Evolutionary conservation across 495 filamentous ascomycete species (phyloP), one percentile per base, ranked within the genome.

Genomic region (Penicillium pulvis): DNA sequence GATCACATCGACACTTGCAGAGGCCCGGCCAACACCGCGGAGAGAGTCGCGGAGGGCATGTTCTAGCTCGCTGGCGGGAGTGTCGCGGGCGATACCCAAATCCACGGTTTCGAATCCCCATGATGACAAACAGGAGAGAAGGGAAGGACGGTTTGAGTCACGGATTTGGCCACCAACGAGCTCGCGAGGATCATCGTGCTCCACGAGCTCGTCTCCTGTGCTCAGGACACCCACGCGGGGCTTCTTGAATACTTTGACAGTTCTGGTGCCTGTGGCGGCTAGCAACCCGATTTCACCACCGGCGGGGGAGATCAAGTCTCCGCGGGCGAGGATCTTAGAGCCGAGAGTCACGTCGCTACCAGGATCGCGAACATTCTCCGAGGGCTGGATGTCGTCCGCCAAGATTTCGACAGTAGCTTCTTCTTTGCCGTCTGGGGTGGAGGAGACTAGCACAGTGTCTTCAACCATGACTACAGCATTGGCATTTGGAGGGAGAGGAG

Each of bases 401-500:
- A 94, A 73, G 28, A 98, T 93, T 67, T 96, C 90, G 10, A 98
- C 82, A 24, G 89, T 87, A 17, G 85, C 86, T 72, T 98, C 94
- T 72, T 98, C 94, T 56, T 82, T 79, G 4, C 87, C 89, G 60
- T 93, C 91, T 0, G 90, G 85, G 1, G 90, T 95, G 65, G 81
- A 81, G 4, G 81, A 83, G 41, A 79, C 84, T 11, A 98, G 72
- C 2, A 84, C 74, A 0, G 94, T 98, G 65, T 98, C 94, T 75
- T 98, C 94, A 3, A 98, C 94, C 95, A 98, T 98, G 20, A 97
- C 89, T 16, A 98, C 93, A 3, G 92, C 86, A 41, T 89, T 96
- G 12, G 94, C 91, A 5, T 93, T 91, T 0, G 86, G 84, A 4
- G 95, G 94, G 2, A 98, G 76, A 12, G 94, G 93, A 5, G 95